phyloP scores from a whole-genome alignment of 805 yeast species.

The Metschnikowia peoriensis region DNA sequence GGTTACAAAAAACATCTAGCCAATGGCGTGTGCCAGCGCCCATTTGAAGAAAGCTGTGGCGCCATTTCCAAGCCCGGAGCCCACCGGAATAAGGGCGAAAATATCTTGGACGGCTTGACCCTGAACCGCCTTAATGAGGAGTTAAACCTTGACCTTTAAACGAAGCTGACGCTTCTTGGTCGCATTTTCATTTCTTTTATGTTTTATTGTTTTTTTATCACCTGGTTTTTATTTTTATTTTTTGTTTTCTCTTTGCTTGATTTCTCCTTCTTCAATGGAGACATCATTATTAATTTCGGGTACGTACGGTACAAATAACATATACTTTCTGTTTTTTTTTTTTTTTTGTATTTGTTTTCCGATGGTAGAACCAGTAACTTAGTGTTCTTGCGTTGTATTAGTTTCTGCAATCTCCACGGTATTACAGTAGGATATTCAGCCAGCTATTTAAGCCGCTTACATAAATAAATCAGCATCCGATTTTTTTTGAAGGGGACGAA shows the following conservation, averaged over 20 bases:
- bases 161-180: not conserved
- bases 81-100: conserved; percentile 11
- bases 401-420: too few species aligned
- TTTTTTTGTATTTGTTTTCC: not conserved
- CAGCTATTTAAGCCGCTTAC: too few species aligned
- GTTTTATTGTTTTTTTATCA: not conserved
- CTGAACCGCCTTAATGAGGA: conserved; percentile 19
- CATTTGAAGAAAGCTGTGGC: conserved; percentile 7
- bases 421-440: too few species aligned
- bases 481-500: too few species aligned
- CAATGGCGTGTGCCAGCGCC: conserved; percentile 20
- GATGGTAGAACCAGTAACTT: too few species aligned
- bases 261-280: not conserved
- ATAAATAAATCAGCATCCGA: too few species aligned
- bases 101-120: conserved; percentile 18
- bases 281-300: not conserved
- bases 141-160: conserved; percentile 10
- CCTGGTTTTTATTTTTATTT: not conserved
- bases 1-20: conserved; percentile 79
- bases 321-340: too few species aligned
- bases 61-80: conserved; percentile 13
- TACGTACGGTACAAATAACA: not conserved
- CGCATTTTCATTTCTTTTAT: conserved; percentile 8
- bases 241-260: not conserved
- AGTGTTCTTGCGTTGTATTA: too few species aligned